Base-by-base conservation (phyloP, 305 asterid species). In the Andrographis paniculata region DNA sequence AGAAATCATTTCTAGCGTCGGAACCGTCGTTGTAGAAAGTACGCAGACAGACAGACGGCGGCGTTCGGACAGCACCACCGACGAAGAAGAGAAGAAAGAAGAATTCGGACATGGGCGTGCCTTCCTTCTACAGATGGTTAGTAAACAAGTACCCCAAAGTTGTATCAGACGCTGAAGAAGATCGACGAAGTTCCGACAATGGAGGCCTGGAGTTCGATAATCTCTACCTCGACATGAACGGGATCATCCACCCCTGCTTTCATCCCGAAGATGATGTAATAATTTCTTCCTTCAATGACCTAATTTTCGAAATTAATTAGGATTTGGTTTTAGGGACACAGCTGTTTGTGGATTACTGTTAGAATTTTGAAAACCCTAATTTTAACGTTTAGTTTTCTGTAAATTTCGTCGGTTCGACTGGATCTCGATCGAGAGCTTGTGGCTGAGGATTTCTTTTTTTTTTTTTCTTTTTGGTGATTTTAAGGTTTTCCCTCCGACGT, bases 161-260 rank as follows among this genome's bases (percentile, higher is more conserved):
- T 15, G 78, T 72, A 0, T 23, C 41, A 0, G 62, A 63, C 37
- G 72, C 77, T 24, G 12, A 28, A 0, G 70, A 65, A 35, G 64
- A 60, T 8, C 70, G 28, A 7, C 17, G 15, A 3, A 38, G 54
- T 33, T 13, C 15, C 18, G 55, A 21, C 17, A 63, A 58, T 0
- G 62, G 62, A 6, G 58, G 45, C 12, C 3, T 55, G 42, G 87
- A 68, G 56, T 75, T 70, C 20, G 82, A 81, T 35, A 78, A 73
- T 21, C 42, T 81, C 0, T 81, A 78, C 19, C 66, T 81, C 0
- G 93, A 81, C 42, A 78, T 81, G 93, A 81, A 81, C 15, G 82
- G 77, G 15, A 73, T 81, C 0, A 78, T 81, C 15, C 93, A 81
- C 18, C 74, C 87, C 0, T 81, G 87, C 57, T 78, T 81, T 33